Evolutionary conservation across 345 rosid species (phyloP).

Genomic region (Euclidium syriacum): DNA sequence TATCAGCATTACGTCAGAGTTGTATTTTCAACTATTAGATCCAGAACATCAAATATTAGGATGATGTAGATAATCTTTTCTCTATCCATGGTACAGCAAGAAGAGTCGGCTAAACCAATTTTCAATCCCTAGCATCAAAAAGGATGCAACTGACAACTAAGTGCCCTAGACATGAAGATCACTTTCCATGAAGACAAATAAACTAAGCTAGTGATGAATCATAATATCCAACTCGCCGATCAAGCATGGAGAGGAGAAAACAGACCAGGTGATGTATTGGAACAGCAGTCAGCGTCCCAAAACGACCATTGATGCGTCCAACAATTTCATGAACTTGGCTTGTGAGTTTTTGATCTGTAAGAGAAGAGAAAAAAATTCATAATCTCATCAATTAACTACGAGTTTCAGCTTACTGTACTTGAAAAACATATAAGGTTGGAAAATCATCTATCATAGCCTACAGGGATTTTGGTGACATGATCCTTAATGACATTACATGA

Average conservation of each 20-base stretch:
- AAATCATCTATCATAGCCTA: not conserved
- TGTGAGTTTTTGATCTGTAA: conserved; percentile 83
- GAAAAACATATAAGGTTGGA: not conserved
- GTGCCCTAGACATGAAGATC: not conserved
- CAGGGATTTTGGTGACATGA: not conserved
- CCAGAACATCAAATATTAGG: not conserved
- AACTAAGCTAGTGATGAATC: not conserved
- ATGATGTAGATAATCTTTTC: not conserved
- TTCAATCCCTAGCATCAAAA: not conserved
- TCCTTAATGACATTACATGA: not conserved
- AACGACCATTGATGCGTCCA: conserved; percentile 98
- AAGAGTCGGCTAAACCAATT: not conserved
- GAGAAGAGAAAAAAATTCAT: not conserved
- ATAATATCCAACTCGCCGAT: conserved; percentile 10
- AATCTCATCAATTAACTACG: conserved; percentile 1
- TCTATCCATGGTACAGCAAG: not conserved
- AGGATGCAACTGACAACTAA: not conserved
- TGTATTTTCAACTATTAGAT: conserved; percentile 2
- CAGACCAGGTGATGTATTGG: conserved; percentile 97
- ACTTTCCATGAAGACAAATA: not conserved
- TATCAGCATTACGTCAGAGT: conserved; percentile 16
- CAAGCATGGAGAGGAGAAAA: conserved; percentile 24
- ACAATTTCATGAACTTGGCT: conserved; percentile 99
- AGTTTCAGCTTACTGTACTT: not conserved
- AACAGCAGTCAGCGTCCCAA: conserved; percentile 90